phyloP scores from a whole-genome alignment of 106 monocot species.

The Dendrobium chrysotoxum region DNA sequence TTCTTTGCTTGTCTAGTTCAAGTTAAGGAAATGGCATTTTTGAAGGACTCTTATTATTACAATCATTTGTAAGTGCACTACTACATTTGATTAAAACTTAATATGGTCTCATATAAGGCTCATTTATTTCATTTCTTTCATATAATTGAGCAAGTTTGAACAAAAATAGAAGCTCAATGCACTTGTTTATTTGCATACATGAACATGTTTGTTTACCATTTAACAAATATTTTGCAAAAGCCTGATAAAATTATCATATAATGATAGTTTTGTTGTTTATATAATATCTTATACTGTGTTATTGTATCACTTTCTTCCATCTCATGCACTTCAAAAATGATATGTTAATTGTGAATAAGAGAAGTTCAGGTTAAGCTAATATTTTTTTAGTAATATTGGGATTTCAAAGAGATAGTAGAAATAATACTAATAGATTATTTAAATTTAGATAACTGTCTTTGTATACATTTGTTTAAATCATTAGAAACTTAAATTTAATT shows the following conservation, averaged over 20 bases:
- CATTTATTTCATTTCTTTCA: too few species aligned
- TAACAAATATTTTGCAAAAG: not conserved
- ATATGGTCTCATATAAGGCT: too few species aligned
- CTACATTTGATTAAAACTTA: not conserved
- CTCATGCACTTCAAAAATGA: not conserved
- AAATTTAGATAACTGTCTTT: not conserved
- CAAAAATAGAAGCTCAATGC: too few species aligned
- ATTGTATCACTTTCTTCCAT: not conserved
- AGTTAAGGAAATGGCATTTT: slow-evolving; percentile 1
- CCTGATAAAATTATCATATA: not conserved
- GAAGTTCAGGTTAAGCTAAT: not conserved
- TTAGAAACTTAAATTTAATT: not conserved
- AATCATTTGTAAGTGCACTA: not conserved
- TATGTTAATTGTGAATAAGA: not conserved
- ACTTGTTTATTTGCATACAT: too few species aligned
- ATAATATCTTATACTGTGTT: not conserved
- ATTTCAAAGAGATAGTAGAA: not conserved
- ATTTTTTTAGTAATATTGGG: not conserved
- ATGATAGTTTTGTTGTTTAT: not conserved
- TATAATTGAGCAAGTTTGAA: too few species aligned
- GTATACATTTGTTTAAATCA: not conserved
- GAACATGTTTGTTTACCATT: not conserved
- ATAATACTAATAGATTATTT: not conserved
- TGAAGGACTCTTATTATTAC: not conserved
- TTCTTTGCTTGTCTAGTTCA: not conserved